Conservation (phyloP, 1,139 yeast species). For the Candida tropicalis region DNA sequence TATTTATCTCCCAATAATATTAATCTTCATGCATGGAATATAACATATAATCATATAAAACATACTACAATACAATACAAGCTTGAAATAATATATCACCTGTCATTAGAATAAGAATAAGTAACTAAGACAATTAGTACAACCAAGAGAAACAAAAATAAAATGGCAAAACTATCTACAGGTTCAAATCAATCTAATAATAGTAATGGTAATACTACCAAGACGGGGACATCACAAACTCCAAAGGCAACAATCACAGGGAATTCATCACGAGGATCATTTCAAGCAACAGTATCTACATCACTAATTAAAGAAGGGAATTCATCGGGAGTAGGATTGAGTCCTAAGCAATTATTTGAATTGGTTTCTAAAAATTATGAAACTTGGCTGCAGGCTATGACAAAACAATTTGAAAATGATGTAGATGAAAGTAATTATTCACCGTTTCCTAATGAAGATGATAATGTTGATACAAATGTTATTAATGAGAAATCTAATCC, state of each 20-base stretch:
- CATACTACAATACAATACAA: too few species aligned
- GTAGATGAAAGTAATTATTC: constrained; percentile 24
- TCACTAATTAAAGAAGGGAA: constrained; percentile 6
- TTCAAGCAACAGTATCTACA: constrained; percentile 6
- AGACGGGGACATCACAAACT: not conserved
- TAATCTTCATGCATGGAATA: too few species aligned
- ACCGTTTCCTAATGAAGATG: constrained; percentile 34
- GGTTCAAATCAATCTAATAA: not conserved
- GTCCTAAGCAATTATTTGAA: constrained; percentile 33
- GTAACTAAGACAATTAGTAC: not conserved
- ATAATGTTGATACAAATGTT: constrained; percentile 8
- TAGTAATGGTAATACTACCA: too few species aligned
- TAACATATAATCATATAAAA: too few species aligned
- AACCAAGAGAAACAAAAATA: not conserved
- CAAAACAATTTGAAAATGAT: constrained; percentile 28
- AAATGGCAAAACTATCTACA: constrained; percentile 8
- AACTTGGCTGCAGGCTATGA: constrained; percentile 40
- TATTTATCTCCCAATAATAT: too few species aligned
- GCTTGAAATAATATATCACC: too few species aligned
- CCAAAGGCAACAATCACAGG: constrained; percentile 3
- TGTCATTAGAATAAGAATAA: too few species aligned
- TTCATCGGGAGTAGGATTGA: constrained; percentile 8
- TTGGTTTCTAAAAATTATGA: constrained; percentile 42
- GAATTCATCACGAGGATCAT: constrained; percentile 1
- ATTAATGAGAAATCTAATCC: constrained; percentile 21